These are phyloP conservation scores for Cytospora chrysosperma DNA, from an alignment of 2,329 filamentous ascomycete species.

Conservation along the genomic window DNA sequence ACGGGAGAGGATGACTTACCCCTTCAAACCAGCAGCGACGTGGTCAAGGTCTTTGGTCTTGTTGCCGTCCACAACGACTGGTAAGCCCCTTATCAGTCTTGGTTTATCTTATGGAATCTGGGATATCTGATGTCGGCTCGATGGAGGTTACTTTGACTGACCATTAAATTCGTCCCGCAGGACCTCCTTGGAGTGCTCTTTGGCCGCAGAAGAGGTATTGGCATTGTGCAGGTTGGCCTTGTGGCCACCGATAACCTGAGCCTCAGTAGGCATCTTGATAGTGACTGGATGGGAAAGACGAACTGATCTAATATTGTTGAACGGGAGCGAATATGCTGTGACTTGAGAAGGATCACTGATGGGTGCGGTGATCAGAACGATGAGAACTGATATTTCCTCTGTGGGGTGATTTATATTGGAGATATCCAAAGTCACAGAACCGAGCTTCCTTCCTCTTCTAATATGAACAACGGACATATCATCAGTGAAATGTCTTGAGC, in stretches of 20 bases:
- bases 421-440: not conserved
- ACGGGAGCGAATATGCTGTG: not conserved
- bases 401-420: too few relatives aligned
- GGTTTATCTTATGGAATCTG: too few relatives aligned
- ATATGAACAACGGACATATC: not conserved
- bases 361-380: not conserved
- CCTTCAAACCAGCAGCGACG: slow-evolving; percentile 51
- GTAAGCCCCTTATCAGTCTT: slow-evolving; percentile 11
- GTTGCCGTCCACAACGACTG: slow-evolving; percentile 35
- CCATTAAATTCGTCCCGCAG: slow-evolving; percentile 51
- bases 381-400: not conserved
- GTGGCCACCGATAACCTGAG: slow-evolving; percentile 56
- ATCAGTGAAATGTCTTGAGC: too few relatives aligned
- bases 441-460: not conserved
- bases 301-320: not conserved
- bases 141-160: slow-evolving; percentile 34
- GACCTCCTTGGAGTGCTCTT: slow-evolving; percentile 53
- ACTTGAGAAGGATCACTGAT: not conserved
- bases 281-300: not conserved
- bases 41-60: slow-evolving; percentile 54
- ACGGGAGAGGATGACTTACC: slow-evolving; percentile 38
- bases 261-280: slow-evolving; percentile 46
- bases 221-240: slow-evolving; percentile 59
- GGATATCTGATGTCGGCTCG: not conserved
- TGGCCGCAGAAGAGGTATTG: slow-evolving; percentile 54